These are phyloP conservation scores for Gossypium lobatum DNA, from an alignment of 441 rosid genomes.

Conservation along the genomic window DNA sequence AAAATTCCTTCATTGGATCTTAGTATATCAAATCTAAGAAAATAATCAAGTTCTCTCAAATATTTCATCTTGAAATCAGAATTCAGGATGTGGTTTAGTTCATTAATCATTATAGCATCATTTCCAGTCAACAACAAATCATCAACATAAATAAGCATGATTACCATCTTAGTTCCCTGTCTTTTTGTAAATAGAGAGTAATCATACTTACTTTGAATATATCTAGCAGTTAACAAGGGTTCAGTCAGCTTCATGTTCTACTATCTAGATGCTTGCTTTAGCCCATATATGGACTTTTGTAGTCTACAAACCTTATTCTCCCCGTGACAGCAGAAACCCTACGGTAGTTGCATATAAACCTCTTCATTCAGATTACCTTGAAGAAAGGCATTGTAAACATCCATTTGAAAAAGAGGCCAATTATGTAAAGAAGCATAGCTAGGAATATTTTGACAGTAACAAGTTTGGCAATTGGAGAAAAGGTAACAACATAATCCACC, in stretches of 20 bases:
- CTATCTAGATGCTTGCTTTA: not conserved
- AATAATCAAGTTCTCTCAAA: too few relatives aligned
- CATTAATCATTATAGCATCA: not conserved
- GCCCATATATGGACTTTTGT: not conserved
- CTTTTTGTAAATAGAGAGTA: not conserved
- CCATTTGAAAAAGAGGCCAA: too few relatives aligned
- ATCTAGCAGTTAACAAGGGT: not conserved
- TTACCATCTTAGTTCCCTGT: not conserved
- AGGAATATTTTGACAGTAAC: too few relatives aligned
- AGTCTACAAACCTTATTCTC: not conserved
- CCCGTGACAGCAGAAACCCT: not conserved
- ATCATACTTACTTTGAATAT: not conserved
- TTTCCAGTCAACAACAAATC: not conserved
- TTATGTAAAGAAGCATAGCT: too few relatives aligned
- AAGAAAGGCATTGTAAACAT: too few relatives aligned
- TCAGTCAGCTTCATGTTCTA: not conserved
- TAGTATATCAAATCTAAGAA: too few relatives aligned
- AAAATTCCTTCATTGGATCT: too few relatives aligned
- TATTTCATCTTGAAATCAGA: not conserved
- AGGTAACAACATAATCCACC: too few relatives aligned
- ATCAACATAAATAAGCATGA: not conserved
- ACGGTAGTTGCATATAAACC: too few relatives aligned
- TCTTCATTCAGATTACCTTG: too few relatives aligned
- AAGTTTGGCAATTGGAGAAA: too few relatives aligned
- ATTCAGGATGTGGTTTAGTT: not conserved